Base-by-base conservation (phyloP, 2,329 filamentous ascomycete species). In the Tolypocladium endophyticum region DNA sequence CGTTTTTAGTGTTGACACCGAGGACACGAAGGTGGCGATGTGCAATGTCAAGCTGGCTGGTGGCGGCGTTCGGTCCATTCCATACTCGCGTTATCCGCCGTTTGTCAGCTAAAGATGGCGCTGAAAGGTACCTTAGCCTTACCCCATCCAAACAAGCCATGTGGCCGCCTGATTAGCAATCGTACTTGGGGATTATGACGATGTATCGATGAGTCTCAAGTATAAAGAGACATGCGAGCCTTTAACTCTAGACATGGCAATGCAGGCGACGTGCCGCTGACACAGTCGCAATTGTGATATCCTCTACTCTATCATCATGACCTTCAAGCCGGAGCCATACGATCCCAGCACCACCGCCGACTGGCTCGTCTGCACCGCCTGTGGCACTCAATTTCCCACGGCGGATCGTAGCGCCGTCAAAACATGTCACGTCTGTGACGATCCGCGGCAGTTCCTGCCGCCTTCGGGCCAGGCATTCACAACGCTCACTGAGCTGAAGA, bases 351-450 rank as follows among this genome's bases (percentile, higher is more conserved):
- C 54, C 3, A 39, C 56, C 0, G 60, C 58, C 39, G 54, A 54
- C 7, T 65, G 61, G 66, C 79, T 87, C 41, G 77, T 90, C 64
- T 91, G 88, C 75, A 78, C 76, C 11, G 81, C 87, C 6, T 91
- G 88, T 70, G 88, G 87, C 28, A 89, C 87, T 0, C 88, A 91
- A 67, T 90, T 70, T 59, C 67, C 71, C 28, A 67, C 68, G 4
- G 33, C 79, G 0, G 77, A 84, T 62, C 73, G 74, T 47, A 62
- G 72, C 16, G 67, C 77, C 35, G 73, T 85, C 52, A 78, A 74
- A 58, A 80, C 76, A 5, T 91, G 88, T 73, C 80, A 81, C 60
- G 88, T 91, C 63, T 92, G 88, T 73, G 87, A 90, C 70, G 87
- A 90, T 70, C 79, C 87, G 0, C 81, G 88, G 5, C 87, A 91